Conservation (phyloP, 768 basidiomycete genomes). For the Boletus edulis region DNA sequence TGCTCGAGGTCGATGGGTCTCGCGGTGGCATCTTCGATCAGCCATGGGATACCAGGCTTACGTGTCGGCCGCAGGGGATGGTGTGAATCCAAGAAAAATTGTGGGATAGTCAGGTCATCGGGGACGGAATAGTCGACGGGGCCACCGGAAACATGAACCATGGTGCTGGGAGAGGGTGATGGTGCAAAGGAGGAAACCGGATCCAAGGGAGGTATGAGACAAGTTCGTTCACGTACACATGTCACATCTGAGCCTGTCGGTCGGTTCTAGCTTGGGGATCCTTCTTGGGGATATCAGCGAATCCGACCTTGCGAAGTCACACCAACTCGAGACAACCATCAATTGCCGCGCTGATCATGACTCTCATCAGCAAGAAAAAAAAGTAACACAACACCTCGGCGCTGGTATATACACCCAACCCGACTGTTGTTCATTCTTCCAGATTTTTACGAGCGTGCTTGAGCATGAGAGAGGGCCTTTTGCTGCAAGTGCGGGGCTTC, state of each 20-base stretch:
- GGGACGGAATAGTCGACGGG: conserved; percentile 44
- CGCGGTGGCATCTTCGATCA: conserved; percentile 58
- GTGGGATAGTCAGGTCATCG: conserved; percentile 61
- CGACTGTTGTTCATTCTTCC: no score
- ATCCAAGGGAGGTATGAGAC: background rate
- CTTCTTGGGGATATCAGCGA: background rate
- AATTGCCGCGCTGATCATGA: no score
- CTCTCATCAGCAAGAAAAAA: no score
- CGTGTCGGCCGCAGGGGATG: conserved; percentile 46
- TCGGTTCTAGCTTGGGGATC: no score
- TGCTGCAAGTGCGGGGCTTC: background rate
- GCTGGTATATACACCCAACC: no score
- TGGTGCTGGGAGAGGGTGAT: background rate
- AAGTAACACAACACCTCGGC: no score
- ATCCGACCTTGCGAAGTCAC: background rate
- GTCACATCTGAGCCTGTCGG: no score
- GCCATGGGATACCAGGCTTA: conserved; percentile 46
- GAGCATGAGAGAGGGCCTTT: no score
- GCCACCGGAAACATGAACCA: conserved; percentile 27
- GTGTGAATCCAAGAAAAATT: conserved; percentile 56
- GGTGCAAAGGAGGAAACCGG: background rate
- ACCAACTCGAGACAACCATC: background rate
- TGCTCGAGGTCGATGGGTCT: conserved; percentile 43
- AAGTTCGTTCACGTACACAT: background rate
- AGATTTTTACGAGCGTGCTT: no score